Evolutionary conservation across 441 rosid species (phyloP).

Genomic region (Gossypium davidsonii): DNA sequence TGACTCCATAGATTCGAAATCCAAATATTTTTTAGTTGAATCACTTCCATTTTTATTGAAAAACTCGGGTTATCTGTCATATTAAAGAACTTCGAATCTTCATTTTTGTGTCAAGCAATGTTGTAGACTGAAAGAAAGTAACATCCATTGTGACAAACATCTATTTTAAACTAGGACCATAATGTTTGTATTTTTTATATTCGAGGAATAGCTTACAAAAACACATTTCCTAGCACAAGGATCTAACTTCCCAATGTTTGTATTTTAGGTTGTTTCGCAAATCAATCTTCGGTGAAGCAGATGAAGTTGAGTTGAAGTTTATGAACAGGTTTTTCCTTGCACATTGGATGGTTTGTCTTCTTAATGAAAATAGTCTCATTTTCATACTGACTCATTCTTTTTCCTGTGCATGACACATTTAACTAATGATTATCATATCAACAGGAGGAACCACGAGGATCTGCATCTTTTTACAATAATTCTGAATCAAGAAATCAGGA

Average conservation of each 20-base stretch:
- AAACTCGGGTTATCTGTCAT: too few species aligned
- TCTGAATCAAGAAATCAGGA: conserved; percentile 59
- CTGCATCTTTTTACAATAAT: conserved; percentile 39
- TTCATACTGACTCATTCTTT: background rate
- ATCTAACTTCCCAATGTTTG: background rate
- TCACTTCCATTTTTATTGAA: too few species aligned
- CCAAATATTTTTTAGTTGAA: too few species aligned
- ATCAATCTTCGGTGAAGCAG: conserved; percentile 54
- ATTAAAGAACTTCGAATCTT: too few species aligned
- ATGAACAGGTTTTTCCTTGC: conserved; percentile 45
- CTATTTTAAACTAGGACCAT: too few species aligned
- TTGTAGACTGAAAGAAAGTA: too few species aligned
- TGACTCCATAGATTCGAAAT: too few species aligned
- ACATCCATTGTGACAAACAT: too few species aligned
- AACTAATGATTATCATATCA: conserved; percentile 1
- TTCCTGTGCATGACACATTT: background rate
- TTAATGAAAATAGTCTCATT: background rate
- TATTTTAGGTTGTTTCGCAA: conserved; percentile 46
- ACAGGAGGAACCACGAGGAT: conserved; percentile 53
- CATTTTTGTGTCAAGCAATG: too few species aligned
- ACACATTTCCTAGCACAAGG: too few species aligned
- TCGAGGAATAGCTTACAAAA: too few species aligned
- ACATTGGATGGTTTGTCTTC: conserved; percentile 6
- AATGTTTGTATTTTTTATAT: background rate
- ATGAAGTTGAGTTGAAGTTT: conserved; percentile 60